phyloP scores from a whole-genome alignment of 2,329 filamentous ascomycete genomes.

The Iodosphaeria phyllophila region DNA sequence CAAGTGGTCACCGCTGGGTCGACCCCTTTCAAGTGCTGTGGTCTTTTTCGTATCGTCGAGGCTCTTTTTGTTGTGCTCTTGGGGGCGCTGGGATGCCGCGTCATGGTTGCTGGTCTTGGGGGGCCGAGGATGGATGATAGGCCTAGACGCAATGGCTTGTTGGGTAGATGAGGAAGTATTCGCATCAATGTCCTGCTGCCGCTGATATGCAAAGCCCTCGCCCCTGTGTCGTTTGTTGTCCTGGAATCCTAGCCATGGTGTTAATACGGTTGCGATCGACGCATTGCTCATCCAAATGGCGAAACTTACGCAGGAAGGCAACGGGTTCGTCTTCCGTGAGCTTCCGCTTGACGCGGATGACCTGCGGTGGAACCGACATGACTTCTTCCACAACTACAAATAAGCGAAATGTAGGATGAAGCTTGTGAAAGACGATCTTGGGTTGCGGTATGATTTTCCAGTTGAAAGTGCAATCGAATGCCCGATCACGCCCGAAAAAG shows the following conservation, averaged over 20 bases:
- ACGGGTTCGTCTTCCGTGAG: constrained; percentile 32
- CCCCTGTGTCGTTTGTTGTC: constrained; percentile 33
- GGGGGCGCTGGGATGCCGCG: constrained; percentile 7
- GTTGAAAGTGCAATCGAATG: too few species aligned
- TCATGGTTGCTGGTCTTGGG: constrained; percentile 21
- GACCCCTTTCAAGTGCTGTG: too few species aligned
- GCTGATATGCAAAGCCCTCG: constrained; percentile 35
- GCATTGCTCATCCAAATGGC: constrained; percentile 2
- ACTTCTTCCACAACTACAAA: too few species aligned
- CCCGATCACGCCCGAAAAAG: too few species aligned
- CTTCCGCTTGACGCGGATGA: constrained; percentile 44
- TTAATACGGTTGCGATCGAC: constrained; percentile 3
- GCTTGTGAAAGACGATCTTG: too few species aligned
- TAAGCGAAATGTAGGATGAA: too few species aligned
- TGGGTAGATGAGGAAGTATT: constrained; percentile 7
- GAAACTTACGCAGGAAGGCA: constrained; percentile 31
- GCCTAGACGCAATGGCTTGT: too few species aligned
- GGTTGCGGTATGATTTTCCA: too few species aligned
- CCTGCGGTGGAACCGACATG: constrained; percentile 38
- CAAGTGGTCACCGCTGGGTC: too few species aligned
- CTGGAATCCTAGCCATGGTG: constrained; percentile 26
- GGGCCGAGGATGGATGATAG: constrained; percentile 30
- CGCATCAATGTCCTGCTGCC: constrained; percentile 19
- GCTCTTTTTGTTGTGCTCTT: constrained; percentile 5
- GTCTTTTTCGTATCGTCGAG: not conserved